Percentiles rank a stretch among this genome's conserved stretches.
phyloP scores from a whole-genome alignment of 192 early-diverging fungal genomes.

The Backusella liffmaniae region DNA sequence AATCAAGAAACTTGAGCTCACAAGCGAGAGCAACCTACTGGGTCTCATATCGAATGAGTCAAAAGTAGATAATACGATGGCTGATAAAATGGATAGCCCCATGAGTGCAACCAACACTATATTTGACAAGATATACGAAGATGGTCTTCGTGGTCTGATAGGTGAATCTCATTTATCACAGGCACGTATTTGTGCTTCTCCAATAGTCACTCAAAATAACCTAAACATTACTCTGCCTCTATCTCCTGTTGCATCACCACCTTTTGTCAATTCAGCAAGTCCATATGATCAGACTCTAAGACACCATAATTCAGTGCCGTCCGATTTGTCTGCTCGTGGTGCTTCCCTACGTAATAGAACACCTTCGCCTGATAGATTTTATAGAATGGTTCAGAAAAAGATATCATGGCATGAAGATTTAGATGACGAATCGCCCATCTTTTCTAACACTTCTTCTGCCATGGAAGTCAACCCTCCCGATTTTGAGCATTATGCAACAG shows the following conservation, averaged over 20 bases:
- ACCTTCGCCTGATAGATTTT: conserved; percentile 35
- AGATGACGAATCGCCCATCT: conserved; percentile 8
- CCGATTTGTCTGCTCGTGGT: conserved; percentile 1
- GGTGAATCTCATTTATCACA: conserved; percentile 4
- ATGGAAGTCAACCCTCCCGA: conserved; percentile 13
- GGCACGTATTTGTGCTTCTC: neutral
- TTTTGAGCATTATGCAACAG: conserved; percentile 26
- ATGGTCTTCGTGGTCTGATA: conserved; percentile 34
- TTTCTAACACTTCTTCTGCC: neutral
- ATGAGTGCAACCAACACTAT: conserved; percentile 33
- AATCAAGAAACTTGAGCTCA: conserved; percentile 17
- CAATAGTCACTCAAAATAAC: neutral
- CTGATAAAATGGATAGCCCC: conserved; percentile 22
- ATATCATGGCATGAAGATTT: conserved; percentile 22
- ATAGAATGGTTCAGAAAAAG: conserved; percentile 32
- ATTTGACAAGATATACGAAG: conserved; percentile 40
- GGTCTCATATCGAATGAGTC: neutral
- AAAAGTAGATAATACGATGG: neutral
- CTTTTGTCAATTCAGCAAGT: neutral
- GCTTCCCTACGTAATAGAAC: conserved; percentile 13
- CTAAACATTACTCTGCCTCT: neutral
- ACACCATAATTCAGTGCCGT: neutral
- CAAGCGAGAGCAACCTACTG: neutral
- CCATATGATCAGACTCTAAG: conserved; percentile 1
- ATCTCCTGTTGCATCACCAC: conserved; percentile 6